These are phyloP conservation scores for Trichosanthes truncata DNA, from an alignment of 306 rosid species.

Conservation along the genomic window DNA sequence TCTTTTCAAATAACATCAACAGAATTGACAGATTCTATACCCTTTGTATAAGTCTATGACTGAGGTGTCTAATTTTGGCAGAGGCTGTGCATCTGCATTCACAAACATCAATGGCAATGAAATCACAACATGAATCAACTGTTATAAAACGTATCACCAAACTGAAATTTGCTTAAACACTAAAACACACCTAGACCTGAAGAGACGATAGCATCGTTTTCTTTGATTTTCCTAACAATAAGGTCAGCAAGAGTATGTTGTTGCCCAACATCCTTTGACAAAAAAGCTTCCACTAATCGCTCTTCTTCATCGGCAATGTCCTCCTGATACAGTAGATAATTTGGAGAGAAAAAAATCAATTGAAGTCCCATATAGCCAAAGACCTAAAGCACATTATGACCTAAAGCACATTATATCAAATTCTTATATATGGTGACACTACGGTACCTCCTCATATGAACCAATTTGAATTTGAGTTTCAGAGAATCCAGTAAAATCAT, in stretches of 20 bases:
- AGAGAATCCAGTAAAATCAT: constrained; percentile 48
- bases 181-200: constrained; percentile 32
- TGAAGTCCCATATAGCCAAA: neutral
- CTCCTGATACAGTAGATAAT: constrained; percentile 21
- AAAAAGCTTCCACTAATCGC: constrained; percentile 48
- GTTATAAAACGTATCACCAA: neutral
- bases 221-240: constrained; percentile 60
- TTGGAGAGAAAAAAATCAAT: neutral
- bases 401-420: neutral
- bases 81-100: constrained; percentile 51
- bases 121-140: neutral
- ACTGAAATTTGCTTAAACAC: neutral
- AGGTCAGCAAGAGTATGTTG: constrained; percentile 59
- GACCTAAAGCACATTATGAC: neutral
- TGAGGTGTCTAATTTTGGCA: constrained; percentile 57
- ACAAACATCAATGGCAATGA: constrained; percentile 5
- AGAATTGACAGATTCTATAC: constrained; percentile 23
- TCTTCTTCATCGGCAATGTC: constrained; percentile 68
- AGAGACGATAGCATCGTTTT: constrained; percentile 38
- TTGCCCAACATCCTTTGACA: constrained; percentile 28
- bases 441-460: constrained; percentile 32
- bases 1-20: neutral
- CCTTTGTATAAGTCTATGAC: constrained; percentile 62
- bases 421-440: neutral
- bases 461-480: constrained; percentile 43